Evolutionary conservation across 148 eudicot genomes (phyloP), one percentile per base, ranked within the genome.

Genomic region (Cornus florida): DNA sequence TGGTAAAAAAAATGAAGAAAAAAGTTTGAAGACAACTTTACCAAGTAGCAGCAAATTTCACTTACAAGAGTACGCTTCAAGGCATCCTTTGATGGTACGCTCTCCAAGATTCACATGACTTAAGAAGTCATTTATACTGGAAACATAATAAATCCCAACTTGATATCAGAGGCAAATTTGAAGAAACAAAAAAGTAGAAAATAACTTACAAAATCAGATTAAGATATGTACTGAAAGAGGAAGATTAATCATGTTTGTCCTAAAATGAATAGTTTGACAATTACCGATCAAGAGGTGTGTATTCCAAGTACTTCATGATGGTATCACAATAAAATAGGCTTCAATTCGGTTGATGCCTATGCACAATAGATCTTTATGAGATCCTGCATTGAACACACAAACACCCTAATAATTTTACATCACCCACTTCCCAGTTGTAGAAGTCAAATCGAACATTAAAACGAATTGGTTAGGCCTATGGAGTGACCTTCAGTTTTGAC

Each of bases 31-130:
- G 17, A 57, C 62, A 57, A 19, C 4, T 14, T 1, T 57, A 57
- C 62, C 20, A 13, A 57, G 20, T 57, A 57, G 20, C 6, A 13
- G 62, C 0, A 69, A 72, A 53, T 62, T 59, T 60, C 24, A 80
- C 98, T 91, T 84, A 96, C 99, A 96, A 57, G 99, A 96, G 86
- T 96, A 96, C 7, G 97, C 99, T 90, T 96, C 99, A 72, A 96
- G 90, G 74, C 90, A 88, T 80, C 93, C 99, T 80, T 89, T 90
- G 70, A 96, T 91, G 24, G 98, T 96, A 31, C 97, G 97, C 78
- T 92, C 98, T 81, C 99, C 99, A 35, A 96, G 94, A 86, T 91
- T 87, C 70, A 96, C 66, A 83, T 89, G 90, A 78, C 87, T 87
- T 84, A 96, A 77, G 80, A 96, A 96, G 80, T 90, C 91, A 84